A percentile compares a stretch with the other conserved stretches of the same genome.
These are phyloP conservation scores for Ascocoryne sarcoides DNA, from an alignment of 2,329 filamentous ascomycete genomes.

Conservation along the genomic window DNA sequence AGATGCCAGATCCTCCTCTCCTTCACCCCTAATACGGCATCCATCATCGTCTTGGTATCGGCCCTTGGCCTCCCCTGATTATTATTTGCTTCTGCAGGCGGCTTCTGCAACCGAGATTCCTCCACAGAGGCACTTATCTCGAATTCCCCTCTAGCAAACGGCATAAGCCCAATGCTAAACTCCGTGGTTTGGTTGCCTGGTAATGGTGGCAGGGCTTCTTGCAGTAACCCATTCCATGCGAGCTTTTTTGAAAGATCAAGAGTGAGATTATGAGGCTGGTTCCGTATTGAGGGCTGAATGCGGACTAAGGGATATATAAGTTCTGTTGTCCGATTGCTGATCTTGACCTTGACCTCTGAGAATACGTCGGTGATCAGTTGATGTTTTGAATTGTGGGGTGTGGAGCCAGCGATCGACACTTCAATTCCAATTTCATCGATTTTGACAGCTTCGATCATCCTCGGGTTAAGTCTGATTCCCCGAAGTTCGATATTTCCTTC, in stretches of 20 bases:
- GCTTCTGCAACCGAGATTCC: slow-evolving; percentile 51
- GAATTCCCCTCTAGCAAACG: slow-evolving; percentile 72
- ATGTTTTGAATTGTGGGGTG: slow-evolving; percentile 14
- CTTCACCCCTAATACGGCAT: slow-evolving; percentile 48
- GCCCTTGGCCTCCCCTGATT: slow-evolving; percentile 34
- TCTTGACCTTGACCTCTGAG: slow-evolving; percentile 56
- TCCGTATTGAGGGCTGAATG: slow-evolving; percentile 66
- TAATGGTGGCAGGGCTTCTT: slow-evolving; percentile 61
- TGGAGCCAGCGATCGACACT: slow-evolving; percentile 39
- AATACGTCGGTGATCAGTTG: slow-evolving; percentile 49
- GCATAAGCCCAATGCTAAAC: slow-evolving; percentile 60
- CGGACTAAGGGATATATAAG: slow-evolving; percentile 66
- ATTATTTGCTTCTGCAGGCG: slow-evolving; percentile 21
- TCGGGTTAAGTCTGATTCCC: slow-evolving; percentile 59
- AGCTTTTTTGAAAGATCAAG: slow-evolving; percentile 77
- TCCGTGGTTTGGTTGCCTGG: slow-evolving; percentile 48
- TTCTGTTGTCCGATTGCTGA: slow-evolving; percentile 64
- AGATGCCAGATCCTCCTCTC: slow-evolving; percentile 59
- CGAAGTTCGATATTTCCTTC: slow-evolving; percentile 70
- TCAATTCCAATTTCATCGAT: slow-evolving; percentile 69
- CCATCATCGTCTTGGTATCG: slow-evolving; percentile 49
- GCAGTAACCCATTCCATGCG: slow-evolving; percentile 76
- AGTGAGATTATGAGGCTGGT: slow-evolving; percentile 54
- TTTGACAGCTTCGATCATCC: slow-evolving; percentile 78
- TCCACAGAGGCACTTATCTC: slow-evolving; percentile 75